Base-by-base conservation (phyloP, 345 rosid species). In the Chamaenerion angustifolium region DNA sequence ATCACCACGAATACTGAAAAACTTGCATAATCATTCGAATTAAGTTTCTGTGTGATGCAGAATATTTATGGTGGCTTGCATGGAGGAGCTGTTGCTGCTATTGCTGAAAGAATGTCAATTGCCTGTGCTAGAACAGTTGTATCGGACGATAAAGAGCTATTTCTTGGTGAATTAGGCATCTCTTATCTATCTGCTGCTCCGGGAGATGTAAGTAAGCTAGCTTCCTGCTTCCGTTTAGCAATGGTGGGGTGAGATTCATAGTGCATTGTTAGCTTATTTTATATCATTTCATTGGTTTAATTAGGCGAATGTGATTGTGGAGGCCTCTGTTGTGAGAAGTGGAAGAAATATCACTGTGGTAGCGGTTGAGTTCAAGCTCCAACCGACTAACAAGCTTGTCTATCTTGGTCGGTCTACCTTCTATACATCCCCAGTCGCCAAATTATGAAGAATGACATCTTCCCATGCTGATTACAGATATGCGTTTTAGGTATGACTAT, bases 271-370 rank as follows among this genome's bases (percentile, higher is more conserved):
- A 31, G 8, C 3, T 31, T 7, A 31, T 31, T 31, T 31, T 43
- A 11, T 11, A 1, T 40, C 42, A n/a, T 21, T 2, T 19, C 23
- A 40, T 63, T 44, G 49, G 13, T 17, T 41, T 42, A 11, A 35
- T 49, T 74, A 84, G 95, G 64, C 56, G 37, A 77, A 69, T 66
- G 13, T 82, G 73, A 45, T 71, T 17, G 72, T 80, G 15, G 81
- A 88, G 5, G 94, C 70, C 42, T 59, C 81, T 8, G 64, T 80
- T 14, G 73, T 75, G 51, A 76, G 80, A 69, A 75, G 80, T n/a
- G 95, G 94, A 62, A 84, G 81, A 58, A 84, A 82, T 53, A 43
- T 85, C 57, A 76, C 82, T 3, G 71, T 77, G 14, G 79, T 85
- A 52, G 63, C 64, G 5, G 51, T 78, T 40, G 82, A 73, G 35